phyloP scores from a whole-genome alignment of 192 early-diverging fungal species.

The Chytriomyces sp. region DNA sequence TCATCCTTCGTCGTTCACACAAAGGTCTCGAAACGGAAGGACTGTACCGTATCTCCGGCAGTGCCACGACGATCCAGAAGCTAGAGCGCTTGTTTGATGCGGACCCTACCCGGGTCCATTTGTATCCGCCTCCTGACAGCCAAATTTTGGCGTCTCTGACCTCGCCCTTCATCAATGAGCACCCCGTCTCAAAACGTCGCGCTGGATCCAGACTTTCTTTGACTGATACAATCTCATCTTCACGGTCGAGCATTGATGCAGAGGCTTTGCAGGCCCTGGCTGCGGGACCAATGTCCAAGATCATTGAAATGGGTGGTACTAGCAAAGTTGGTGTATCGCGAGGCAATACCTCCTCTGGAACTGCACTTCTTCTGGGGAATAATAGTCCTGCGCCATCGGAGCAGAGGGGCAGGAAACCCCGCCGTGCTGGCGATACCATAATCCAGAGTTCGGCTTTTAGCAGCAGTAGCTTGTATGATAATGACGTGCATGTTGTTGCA shows the following conservation, averaged over 20 bases:
- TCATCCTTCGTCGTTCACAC: background rate
- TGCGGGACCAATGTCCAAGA: conserved; percentile 14
- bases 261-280: background rate
- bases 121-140: conserved; percentile 33
- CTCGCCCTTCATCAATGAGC: conserved; percentile 25
- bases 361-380: conserved; percentile 12
- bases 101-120: conserved; percentile 44
- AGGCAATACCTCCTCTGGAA: background rate
- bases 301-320: conserved; percentile 5
- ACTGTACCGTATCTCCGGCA: conserved; percentile 56
- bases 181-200: conserved; percentile 23
- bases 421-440: background rate
- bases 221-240: conserved; percentile 44
- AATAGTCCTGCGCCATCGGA: conserved; percentile 27
- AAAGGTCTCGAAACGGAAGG: conserved; percentile 55
- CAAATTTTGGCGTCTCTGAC: conserved; percentile 32
- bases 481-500: conserved; percentile 59
- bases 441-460: background rate
- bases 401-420: background rate
- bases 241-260: conserved; percentile 29
- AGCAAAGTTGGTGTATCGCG: background rate
- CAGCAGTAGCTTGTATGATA: conserved; percentile 50
- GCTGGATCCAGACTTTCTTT: conserved; percentile 43
- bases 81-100: conserved; percentile 43
- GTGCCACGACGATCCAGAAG: conserved; percentile 40